Evolutionary conservation across 345 rosid genomes (phyloP).

Genomic region (Melaleuca quinquenervia): DNA sequence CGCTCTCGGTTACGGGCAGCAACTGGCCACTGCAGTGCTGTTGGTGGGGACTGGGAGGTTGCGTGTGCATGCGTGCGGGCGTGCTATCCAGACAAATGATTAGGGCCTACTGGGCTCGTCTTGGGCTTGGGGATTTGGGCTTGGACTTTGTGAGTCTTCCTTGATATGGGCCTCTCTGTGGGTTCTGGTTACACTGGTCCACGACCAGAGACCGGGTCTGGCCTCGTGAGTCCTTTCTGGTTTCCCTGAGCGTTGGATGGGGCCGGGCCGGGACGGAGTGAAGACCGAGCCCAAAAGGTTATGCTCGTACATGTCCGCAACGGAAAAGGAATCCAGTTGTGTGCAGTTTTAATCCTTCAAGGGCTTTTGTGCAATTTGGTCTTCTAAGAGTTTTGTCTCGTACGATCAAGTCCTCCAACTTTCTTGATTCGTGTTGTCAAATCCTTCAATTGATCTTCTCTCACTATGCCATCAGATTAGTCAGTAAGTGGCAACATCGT

Average conservation of each 20-base stretch:
- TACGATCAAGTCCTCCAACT: neutral
- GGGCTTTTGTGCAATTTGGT: neutral
- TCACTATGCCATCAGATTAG: accelerated
- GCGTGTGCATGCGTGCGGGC: neutral
- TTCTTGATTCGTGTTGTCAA: neutral
- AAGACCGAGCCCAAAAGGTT: neutral
- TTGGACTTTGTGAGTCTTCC: neutral
- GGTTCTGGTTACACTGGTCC: neutral
- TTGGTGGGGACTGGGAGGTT: neutral
- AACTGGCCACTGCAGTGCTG: neutral
- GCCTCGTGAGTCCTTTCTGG: neutral
- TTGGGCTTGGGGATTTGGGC: neutral
- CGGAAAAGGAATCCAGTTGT: neutral
- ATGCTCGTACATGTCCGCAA: neutral
- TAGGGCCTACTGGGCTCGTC: neutral
- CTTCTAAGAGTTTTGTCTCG: neutral
- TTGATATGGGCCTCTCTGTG: neutral
- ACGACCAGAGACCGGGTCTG: neutral
- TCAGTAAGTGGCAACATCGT: neutral
- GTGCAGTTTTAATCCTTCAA: neutral
- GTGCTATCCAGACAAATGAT: neutral
- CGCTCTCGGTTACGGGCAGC: neutral
- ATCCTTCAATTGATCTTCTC: accelerated
- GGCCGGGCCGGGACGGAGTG: neutral
- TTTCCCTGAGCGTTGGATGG: neutral